Base-by-base conservation (phyloP, 768 basidiomycete genomes). In the Trametes gibbosa region DNA sequence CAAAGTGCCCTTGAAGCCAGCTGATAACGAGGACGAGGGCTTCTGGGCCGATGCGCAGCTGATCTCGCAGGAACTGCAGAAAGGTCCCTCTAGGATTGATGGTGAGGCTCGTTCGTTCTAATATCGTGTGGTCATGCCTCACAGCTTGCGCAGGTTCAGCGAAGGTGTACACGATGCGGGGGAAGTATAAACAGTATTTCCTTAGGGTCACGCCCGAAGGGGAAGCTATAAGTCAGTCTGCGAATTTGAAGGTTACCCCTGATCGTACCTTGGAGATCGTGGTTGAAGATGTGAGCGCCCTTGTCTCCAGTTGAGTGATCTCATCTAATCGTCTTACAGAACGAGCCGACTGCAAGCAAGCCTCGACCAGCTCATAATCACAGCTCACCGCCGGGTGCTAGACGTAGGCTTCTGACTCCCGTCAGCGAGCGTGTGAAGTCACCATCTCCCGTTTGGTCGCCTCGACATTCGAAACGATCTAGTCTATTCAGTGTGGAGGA, bases 11-110 rank as follows among this genome's bases (percentile, higher is more conserved):
- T 69, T 90, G 37, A 80, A 71, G 65, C 65, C 68, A 5, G 75
- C 77, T 3, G 79, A 81, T 34, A 71, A 80, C 56, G 72, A 74
- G 5, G 76, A 77, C 37, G 84, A 82, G 63, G 83, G 84, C 5
- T 87, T 79, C 65, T 90, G 89, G 89, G 88, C 83, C 6, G 83
- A 88, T 67, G 86, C 88, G 2, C 77, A 78, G 62, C 83, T 87
- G 35, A 74, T 91, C 75, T 78, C 79, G 46, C 73, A 80, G 13
- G 76, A 77, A 58, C 76, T 90, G 23, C 89, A 91, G 69, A 64
- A 69, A 0, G 77, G 84, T 24, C 83, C 87, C 12, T 81, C 84
- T 12, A 77, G 86, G 59, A 84, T 91, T 52, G 89, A 91, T 69
- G 89, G 89, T 87, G 53, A 46, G 66, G 47, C 7, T 59, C 9